These are phyloP conservation scores for Phytophthora pisi DNA, from an alignment of 352 stramenopile genomes.

Conservation along the genomic window DNA sequence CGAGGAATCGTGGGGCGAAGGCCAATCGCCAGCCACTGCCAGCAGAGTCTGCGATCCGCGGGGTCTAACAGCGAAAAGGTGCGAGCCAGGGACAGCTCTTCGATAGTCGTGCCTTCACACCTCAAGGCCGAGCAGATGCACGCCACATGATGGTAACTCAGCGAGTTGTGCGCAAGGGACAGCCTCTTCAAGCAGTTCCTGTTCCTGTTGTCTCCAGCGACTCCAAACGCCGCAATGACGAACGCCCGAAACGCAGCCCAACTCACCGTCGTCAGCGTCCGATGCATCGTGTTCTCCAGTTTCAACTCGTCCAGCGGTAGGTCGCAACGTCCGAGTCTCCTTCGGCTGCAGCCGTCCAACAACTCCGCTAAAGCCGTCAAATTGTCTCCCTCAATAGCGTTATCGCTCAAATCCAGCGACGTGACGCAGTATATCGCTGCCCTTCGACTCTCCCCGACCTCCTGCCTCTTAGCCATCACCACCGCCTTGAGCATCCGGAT, in stretches of 20 bases:
- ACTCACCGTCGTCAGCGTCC: constrained; percentile 21
- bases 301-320: constrained; percentile 31
- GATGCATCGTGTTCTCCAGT: constrained; percentile 35
- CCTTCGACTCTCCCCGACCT: neutral
- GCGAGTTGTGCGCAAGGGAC: constrained; percentile 41
- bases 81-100: constrained; percentile 36
- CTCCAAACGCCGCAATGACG: constrained; percentile 28
- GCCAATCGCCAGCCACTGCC: constrained; percentile 40
- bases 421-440: constrained; percentile 25
- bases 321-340: neutral
- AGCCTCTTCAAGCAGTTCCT: constrained; percentile 28
- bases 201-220: neutral
- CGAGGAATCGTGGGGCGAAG: constrained; percentile 18
- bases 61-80: constrained; percentile 37
- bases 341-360: constrained; percentile 9
- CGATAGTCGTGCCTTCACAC: constrained; percentile 16
- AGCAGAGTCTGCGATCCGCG: constrained; percentile 31
- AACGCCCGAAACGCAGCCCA: constrained; percentile 39
- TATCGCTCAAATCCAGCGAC: constrained; percentile 41
- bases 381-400: constrained; percentile 26
- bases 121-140: constrained; percentile 44
- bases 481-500: constrained; percentile 25
- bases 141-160: constrained; percentile 33
- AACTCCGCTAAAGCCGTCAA: constrained; percentile 30
- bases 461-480: constrained; percentile 9